These are phyloP conservation scores for Primulina huaijiensis DNA, from an alignment of 257 asterid genomes.

Conservation along the genomic window DNA sequence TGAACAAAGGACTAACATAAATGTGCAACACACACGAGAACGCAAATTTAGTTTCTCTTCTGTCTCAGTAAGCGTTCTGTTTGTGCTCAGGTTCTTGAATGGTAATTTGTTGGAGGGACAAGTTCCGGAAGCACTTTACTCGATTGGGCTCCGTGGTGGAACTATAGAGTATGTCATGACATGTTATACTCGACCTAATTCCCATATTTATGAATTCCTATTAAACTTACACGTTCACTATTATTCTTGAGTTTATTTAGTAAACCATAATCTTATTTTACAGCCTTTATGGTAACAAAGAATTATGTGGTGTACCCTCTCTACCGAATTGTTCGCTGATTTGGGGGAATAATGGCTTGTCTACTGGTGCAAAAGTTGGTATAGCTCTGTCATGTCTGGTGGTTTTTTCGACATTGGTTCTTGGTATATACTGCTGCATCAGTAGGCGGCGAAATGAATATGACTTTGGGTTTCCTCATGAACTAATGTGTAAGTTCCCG, in stretches of 20 bases:
- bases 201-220: background rate
- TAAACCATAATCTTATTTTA: constrained; percentile 12
- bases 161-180: constrained; percentile 71
- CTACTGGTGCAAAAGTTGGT: constrained; percentile 71
- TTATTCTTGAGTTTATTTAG: background rate
- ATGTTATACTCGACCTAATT: background rate
- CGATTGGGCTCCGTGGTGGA: constrained; percentile 96
- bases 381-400: constrained; percentile 58
- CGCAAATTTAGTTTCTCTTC: background rate
- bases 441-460: constrained; percentile 64
- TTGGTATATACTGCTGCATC: constrained; percentile 48
- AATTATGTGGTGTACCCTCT: constrained; percentile 83
- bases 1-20: background rate
- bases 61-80: constrained; percentile 10
- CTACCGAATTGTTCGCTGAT: constrained; percentile 73
- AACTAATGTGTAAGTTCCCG: constrained; percentile 60
- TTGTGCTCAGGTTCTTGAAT: constrained; percentile 55
- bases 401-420: constrained; percentile 35
- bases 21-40: background rate
- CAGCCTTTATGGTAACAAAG: constrained; percentile 86
- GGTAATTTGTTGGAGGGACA: constrained; percentile 70
- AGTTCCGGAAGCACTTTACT: constrained; percentile 82
- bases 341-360: constrained; percentile 81
- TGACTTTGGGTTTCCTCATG: constrained; percentile 80
- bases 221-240: background rate